Base-by-base conservation (phyloP, 2,329 filamentous ascomycete species). In the Trichophyton schoenleinii region DNA sequence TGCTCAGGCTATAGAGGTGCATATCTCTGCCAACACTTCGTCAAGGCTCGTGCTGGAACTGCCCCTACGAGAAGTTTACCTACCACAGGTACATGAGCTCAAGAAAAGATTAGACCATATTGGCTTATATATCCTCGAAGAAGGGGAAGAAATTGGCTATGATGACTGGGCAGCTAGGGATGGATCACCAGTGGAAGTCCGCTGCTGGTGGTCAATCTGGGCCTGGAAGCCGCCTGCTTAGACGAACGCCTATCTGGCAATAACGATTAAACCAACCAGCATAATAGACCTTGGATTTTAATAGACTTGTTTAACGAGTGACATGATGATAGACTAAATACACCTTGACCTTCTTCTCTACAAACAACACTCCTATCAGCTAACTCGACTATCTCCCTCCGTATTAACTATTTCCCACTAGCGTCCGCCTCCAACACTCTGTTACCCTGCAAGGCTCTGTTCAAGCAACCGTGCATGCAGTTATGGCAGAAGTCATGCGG, bases 1-100 rank as follows among this genome's bases (percentile, higher is more conserved):
- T 22, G 84, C 86, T 0, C 78, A 84, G 13, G 86, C 88, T 13
- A 85, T 97, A 52, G 74, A 79, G 8, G 75, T 80, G 44, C 89
- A 91, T 74, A 78, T 96, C 9, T 80, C 80, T 7, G 73, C 77
- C 13, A 78, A 77, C 2, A 61, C 72, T 0, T 75, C 81, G 31
- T 83, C 89, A 1, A 81, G 87, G 41, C 87, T 87, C 1, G 79
- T 96, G 9, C 77, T 94, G 52, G 92, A 95, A 76, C 83, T 95
- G 49, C 92, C 92, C 0, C 78, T 90, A 60, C 81, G 94, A 42
- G 87, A 91, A 64, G 79, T 81, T 7, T 87, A 86, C 64, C 75
- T 80, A 44, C 73, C 73, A 6, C 84, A 96, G 63, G 79, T 87
- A 9, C 72, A 78, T 3, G 78, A 82, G 11, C 86, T 96, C 66